Conservation (phyloP, 148 eudicot species). For the Beta vulgaris region DNA sequence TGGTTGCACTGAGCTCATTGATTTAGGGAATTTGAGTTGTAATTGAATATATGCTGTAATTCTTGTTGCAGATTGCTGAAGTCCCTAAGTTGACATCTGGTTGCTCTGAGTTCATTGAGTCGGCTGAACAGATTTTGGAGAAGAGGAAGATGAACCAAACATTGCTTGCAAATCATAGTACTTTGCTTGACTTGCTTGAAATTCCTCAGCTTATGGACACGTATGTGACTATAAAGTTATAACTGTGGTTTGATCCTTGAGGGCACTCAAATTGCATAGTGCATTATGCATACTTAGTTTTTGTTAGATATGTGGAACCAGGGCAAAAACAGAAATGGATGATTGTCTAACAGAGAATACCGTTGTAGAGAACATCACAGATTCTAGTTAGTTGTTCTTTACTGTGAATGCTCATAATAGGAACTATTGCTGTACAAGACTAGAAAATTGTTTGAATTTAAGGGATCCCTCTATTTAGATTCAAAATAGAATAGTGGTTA, state of each 20-base stretch:
- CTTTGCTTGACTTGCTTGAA: constrained; percentile 99
- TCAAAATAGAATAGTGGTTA: not conserved
- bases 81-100: constrained; percentile 94
- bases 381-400: not conserved
- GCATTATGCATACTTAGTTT: not conserved
- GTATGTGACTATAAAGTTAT: constrained; percentile 46
- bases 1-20: no score
- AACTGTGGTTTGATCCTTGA: not conserved
- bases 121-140: constrained; percentile 86
- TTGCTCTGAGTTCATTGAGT: constrained; percentile 85
- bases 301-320: not conserved
- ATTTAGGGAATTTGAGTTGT: not conserved
- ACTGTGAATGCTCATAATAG: no score
- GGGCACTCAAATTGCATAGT: not conserved
- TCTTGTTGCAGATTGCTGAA: constrained; percentile 68
- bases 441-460: not conserved
- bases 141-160: constrained; percentile 97
- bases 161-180: constrained; percentile 83
- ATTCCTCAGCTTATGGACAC: constrained; percentile 99
- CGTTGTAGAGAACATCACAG: not conserved
- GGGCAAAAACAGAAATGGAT: not conserved
- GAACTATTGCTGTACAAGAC: not conserved
- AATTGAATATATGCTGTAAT: constrained; percentile 1
- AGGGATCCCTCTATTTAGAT: not conserved
- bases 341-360: not conserved